phyloP scores from a whole-genome alignment of 257 asterid genomes.

The Salvia rosmarinus region DNA sequence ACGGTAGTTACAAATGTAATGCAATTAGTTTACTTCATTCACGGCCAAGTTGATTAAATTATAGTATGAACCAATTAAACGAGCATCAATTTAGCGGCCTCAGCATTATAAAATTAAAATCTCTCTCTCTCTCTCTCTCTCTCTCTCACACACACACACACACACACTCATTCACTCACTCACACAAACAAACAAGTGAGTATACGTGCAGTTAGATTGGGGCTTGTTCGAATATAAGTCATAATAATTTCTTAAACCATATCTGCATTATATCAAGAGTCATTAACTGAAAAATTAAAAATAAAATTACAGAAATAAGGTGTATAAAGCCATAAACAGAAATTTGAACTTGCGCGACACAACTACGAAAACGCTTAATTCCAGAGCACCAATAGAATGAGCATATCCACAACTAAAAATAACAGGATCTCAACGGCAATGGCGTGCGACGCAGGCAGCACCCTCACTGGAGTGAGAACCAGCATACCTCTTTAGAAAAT shows the following conservation, averaged over 20 bases:
- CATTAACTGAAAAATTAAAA: not conserved
- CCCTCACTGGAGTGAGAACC: conserved; percentile 6
- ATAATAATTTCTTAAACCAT: not conserved
- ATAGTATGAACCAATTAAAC: conserved; percentile 43
- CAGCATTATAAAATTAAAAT: conserved; percentile 1
- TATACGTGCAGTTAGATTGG: conserved; percentile 11
- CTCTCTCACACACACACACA: no score
- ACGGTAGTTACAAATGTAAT: conserved; percentile 42
- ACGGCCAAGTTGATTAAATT: conserved; percentile 47
- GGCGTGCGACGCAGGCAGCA: not conserved
- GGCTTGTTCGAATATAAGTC: not conserved
- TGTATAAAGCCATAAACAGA: not conserved
- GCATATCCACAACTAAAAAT: not conserved
- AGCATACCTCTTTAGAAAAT: conserved; percentile 32
- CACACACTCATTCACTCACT: no score
- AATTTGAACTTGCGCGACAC: not conserved
- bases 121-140: conserved; percentile 25
- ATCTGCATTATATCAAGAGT: conserved; percentile 9
- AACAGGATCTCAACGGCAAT: conserved; percentile 15
- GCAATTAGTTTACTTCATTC: conserved; percentile 43
- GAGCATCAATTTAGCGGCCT: conserved; percentile 22
- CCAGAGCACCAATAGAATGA: not conserved
- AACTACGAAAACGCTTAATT: not conserved
- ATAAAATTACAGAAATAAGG: not conserved
- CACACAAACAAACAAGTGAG: not conserved